Evolutionary conservation across 2,329 filamentous ascomycete species (phyloP), one percentile per base, ranked within the genome.

Genomic region (Neurospora sp.): DNA sequence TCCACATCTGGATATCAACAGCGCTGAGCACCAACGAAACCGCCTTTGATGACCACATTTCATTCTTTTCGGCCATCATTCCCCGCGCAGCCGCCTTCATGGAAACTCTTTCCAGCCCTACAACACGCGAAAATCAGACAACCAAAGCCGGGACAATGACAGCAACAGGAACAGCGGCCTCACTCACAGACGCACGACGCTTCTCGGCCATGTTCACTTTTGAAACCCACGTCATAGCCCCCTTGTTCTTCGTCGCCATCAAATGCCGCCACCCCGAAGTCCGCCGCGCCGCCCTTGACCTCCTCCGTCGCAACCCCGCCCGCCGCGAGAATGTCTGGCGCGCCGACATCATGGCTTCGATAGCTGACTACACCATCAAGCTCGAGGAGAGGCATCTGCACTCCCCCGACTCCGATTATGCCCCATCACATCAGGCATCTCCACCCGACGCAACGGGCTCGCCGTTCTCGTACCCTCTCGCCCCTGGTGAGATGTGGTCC

Each of bases 231-330:
- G 69, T 83, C 0, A 77, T 83, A 36, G 79, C 81, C 0, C 79
- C 81, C 0, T 73, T 84, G 0, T 83, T 82, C 72, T 84, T 81
- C 72, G 78, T 80, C 7, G 78, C 76, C 0, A 73, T 76, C 42
- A 82, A 81, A 68, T 83, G 81, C 67, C 77, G 82, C 1, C 82
- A 83, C 70, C 84, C 79, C 0, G 74, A 79, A 17, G 76, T 83
- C 4, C 73, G 82, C 13, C 77, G 81, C 0, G 77, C 80, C 1
- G 82, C 82, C 0, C 74, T 82, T 0, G 74, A 77, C 13, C 76
- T 83, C 11, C 74, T 83, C 10, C 76, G 74, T 6, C 74, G 74
- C 17, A 73, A 78, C 39, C 73, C 75, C 3, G 66, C 68, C 13
- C 75, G 80, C 4, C 74, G 78, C 7, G 82, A 83, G 71, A 82